Conservation (phyloP, 2,329 filamentous ascomycete genomes). For the Microcyclosporella mali region DNA sequence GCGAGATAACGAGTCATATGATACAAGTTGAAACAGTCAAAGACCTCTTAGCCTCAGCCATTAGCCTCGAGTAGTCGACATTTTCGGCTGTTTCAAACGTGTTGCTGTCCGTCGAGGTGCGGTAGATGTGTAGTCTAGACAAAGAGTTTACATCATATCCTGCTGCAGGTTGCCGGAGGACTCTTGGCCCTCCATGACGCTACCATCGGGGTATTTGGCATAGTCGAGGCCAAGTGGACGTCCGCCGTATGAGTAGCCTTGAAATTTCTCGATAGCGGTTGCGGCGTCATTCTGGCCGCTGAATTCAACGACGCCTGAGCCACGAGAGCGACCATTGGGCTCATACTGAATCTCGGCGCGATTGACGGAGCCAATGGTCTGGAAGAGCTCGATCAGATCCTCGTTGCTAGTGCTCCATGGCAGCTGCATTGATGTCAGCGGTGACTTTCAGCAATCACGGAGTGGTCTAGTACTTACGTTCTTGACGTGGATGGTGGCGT, state of each 20-base stretch:
- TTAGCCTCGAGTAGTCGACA: neutral
- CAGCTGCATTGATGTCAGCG: slow-evolving; percentile 52
- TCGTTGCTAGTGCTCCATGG: slow-evolving; percentile 99
- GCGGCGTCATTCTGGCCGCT: slow-evolving; percentile 77
- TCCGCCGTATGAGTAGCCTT: slow-evolving; percentile 93
- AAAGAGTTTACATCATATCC: slow-evolving; percentile 81
- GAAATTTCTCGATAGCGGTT: slow-evolving; percentile 93
- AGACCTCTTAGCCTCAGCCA: neutral
- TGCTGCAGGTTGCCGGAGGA: slow-evolving; percentile 75
- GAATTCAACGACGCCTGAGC: slow-evolving; percentile 94
- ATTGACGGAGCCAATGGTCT: slow-evolving; percentile 95
- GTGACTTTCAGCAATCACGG: slow-evolving; percentile 20
- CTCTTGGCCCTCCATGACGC: slow-evolving; percentile 78
- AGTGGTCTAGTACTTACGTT: slow-evolving; percentile 61
- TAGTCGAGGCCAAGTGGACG: slow-evolving; percentile 88
- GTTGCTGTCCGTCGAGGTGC: slow-evolving; percentile 3
- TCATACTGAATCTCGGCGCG: slow-evolving; percentile 99
- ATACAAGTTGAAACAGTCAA: slow-evolving; percentile 3
- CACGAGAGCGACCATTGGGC: slow-evolving; percentile 87
- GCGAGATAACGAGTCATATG: neutral
- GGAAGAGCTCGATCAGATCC: slow-evolving; percentile 91
- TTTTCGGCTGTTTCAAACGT: neutral
- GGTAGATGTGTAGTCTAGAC: no score
- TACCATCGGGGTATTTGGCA: slow-evolving; percentile 79
- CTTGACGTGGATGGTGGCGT: slow-evolving; percentile 85